phyloP scores from a whole-genome alignment of 2,329 filamentous ascomycete genomes.

The Monilinia aucupariae region DNA sequence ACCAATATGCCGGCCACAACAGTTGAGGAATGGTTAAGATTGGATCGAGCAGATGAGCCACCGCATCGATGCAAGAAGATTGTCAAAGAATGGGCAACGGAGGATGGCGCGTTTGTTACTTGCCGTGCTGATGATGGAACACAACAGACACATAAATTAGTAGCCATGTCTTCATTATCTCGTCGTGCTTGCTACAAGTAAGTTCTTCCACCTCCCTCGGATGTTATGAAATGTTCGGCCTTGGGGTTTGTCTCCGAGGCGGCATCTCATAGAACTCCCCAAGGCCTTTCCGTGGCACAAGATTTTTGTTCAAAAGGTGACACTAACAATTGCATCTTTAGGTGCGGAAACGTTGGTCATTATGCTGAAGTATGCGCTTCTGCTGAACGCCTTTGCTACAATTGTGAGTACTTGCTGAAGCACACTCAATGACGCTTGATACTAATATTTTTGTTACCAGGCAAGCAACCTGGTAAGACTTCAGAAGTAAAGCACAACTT shows the following conservation, averaged over 20 bases:
- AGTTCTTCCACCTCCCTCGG: not conserved
- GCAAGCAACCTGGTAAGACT: constrained; percentile 70
- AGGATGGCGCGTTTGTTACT: constrained; percentile 34
- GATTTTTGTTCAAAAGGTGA: not conserved
- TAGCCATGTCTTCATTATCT: constrained; percentile 69
- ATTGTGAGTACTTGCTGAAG: constrained; percentile 61
- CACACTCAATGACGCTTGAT: not conserved
- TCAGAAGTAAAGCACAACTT: not conserved
- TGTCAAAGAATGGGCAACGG: constrained; percentile 32
- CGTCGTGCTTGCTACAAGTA: constrained; percentile 65
- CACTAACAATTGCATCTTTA: constrained; percentile 3
- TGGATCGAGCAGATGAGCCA: constrained; percentile 28
- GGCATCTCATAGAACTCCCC: not conserved
- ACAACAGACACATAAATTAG: constrained; percentile 34
- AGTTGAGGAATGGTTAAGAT: constrained; percentile 34
- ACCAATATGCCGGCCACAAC: constrained; percentile 33
- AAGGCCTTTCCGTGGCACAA: not conserved
- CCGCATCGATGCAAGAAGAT: constrained; percentile 36
- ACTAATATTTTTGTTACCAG: constrained; percentile 37
- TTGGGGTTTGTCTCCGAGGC: not conserved
- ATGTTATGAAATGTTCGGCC: not conserved
- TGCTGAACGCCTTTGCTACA: constrained; percentile 97
- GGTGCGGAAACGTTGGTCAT: constrained; percentile 74
- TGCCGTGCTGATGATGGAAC: constrained; percentile 37
- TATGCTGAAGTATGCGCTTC: constrained; percentile 91